These are phyloP conservation scores for Penicillium sp. DNA, from an alignment of 2,329 filamentous ascomycete genomes.

Conservation along the genomic window DNA sequence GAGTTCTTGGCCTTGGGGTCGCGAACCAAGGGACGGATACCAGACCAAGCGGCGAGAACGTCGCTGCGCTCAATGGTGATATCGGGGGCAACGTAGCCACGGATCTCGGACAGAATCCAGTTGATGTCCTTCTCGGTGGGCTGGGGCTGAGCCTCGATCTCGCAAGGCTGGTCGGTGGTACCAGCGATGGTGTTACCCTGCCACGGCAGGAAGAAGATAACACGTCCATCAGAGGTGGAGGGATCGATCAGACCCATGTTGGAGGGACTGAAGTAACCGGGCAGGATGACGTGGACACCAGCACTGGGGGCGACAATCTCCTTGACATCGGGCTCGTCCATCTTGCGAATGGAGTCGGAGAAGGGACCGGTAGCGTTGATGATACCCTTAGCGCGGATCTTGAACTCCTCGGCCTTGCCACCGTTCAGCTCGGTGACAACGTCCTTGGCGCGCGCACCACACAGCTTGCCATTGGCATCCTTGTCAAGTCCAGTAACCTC, in stretches of 20 bases:
- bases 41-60: slow-evolving; percentile 87
- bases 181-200: slow-evolving; percentile 90
- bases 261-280: slow-evolving; percentile 80
- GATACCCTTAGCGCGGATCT: slow-evolving; percentile 74
- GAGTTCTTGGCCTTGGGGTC: slow-evolving; percentile 85
- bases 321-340: slow-evolving; percentile 71
- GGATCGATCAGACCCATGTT: slow-evolving; percentile 90
- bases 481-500: slow-evolving; percentile 78
- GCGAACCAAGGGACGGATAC: slow-evolving; percentile 81
- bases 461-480: slow-evolving; percentile 70
- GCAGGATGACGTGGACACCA: slow-evolving; percentile 82
- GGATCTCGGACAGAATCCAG: slow-evolving; percentile 84
- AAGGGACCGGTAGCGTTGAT: slow-evolving; percentile 91
- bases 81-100: slow-evolving; percentile 77
- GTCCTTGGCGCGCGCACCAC: slow-evolving; percentile 73
- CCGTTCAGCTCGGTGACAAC: slow-evolving; percentile 67
- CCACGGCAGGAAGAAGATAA: slow-evolving; percentile 93
- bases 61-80: slow-evolving; percentile 83
- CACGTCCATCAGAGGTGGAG: slow-evolving; percentile 80
- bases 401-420: slow-evolving; percentile 62
- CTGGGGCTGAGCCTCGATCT: slow-evolving; percentile 71
- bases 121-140: slow-evolving; percentile 82
- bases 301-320: slow-evolving; percentile 85
- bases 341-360: slow-evolving; percentile 79
- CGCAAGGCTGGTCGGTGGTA: slow-evolving; percentile 77